A percentile compares a stretch with the other conserved stretches of the same genome.
Conservation (phyloP, 805 yeast species). For the Ogataea trehaloabstinens region DNA sequence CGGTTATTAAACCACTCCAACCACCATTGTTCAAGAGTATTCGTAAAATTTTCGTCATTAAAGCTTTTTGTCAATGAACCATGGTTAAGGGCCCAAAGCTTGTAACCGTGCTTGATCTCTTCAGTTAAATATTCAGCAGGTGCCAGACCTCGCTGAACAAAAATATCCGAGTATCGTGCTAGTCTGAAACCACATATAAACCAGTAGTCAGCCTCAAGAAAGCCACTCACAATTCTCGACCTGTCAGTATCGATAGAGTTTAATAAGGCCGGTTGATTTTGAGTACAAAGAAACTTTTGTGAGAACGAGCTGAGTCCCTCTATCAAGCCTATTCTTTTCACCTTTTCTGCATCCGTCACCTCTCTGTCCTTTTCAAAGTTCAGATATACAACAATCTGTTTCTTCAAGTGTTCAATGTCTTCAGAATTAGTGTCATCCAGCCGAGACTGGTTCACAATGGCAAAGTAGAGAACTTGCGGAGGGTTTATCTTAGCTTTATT, state of each 20-base stretch:
- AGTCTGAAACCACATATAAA: slow-evolving; percentile 29
- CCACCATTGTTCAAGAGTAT: slow-evolving; percentile 36
- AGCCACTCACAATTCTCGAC: slow-evolving; percentile 31
- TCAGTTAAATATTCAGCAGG: slow-evolving; percentile 32
- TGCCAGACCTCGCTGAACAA: slow-evolving; percentile 28
- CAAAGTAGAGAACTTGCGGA: slow-evolving; percentile 21
- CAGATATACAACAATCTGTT: slow-evolving; percentile 26
- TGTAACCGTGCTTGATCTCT: slow-evolving; percentile 30
- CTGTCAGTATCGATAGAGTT: slow-evolving; percentile 32
- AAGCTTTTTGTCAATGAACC: slow-evolving; percentile 26
- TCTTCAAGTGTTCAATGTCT: slow-evolving; percentile 17
- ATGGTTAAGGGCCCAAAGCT: slow-evolving; percentile 32
- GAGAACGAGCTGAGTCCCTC: slow-evolving; percentile 29
- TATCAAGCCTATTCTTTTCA: slow-evolving; percentile 26
- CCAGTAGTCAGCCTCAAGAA: slow-evolving; percentile 32
- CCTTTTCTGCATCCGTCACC: slow-evolving; percentile 19
- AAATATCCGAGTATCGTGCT: slow-evolving; percentile 12
- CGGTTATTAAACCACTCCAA: slow-evolving; percentile 31
- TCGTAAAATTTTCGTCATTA: slow-evolving; percentile 8
- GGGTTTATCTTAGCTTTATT: slow-evolving; percentile 2
- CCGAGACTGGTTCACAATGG: slow-evolving; percentile 22
- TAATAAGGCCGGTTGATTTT: background rate
- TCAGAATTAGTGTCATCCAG: slow-evolving; percentile 16
- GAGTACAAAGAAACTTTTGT: slow-evolving; percentile 16
- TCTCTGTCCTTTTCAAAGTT: slow-evolving; percentile 18